These are phyloP conservation scores for Nannochloris sp. DNA, from an alignment of 139 green algal genomes.

Conservation along the genomic window DNA sequence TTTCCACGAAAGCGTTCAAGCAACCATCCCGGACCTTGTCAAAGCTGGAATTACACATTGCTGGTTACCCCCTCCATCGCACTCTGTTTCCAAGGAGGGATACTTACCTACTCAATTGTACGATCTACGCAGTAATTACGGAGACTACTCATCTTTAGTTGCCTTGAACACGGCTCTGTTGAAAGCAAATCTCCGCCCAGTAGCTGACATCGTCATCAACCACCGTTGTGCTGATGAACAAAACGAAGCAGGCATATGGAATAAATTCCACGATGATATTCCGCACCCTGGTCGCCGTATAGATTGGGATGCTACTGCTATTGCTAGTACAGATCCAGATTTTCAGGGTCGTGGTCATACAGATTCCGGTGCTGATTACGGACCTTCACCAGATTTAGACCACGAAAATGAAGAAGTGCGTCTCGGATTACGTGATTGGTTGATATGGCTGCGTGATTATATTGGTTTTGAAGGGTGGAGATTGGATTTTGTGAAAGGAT, in stretches of 20 bases:
- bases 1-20: conserved; percentile 47
- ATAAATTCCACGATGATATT: conserved; percentile 44
- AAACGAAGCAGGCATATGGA: conserved; percentile 61
- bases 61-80: conserved; percentile 77
- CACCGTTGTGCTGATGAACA: conserved; percentile 68
- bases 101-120: conserved; percentile 82
- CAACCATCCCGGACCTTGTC: conserved; percentile 38
- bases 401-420: conserved; percentile 72
- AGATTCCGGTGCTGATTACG: conserved; percentile 66
- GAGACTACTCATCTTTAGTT: conserved; percentile 54
- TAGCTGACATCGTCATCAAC: conserved; percentile 94
- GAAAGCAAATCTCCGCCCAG: conserved; percentile 55
- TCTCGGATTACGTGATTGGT: conserved; percentile 63
- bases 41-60: conserved; percentile 56
- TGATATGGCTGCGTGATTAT: conserved; percentile 52
- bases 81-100: conserved; percentile 67
- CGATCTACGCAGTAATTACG: conserved; percentile 64
- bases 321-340: conserved; percentile 62
- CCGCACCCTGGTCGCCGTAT: conserved; percentile 37
- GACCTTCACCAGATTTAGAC: conserved; percentile 62
- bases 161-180: conserved; percentile 54
- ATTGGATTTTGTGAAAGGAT: conserved; percentile 67
- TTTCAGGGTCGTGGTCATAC: conserved; percentile 60
- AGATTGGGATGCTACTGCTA: conserved; percentile 77
- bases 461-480: conserved; percentile 56